Percentiles rank a stretch among this genome's conserved stretches.
phyloP scores from a whole-genome alignment of 352 stramenopile genomes.

The Phytophthora hybrid region DNA sequence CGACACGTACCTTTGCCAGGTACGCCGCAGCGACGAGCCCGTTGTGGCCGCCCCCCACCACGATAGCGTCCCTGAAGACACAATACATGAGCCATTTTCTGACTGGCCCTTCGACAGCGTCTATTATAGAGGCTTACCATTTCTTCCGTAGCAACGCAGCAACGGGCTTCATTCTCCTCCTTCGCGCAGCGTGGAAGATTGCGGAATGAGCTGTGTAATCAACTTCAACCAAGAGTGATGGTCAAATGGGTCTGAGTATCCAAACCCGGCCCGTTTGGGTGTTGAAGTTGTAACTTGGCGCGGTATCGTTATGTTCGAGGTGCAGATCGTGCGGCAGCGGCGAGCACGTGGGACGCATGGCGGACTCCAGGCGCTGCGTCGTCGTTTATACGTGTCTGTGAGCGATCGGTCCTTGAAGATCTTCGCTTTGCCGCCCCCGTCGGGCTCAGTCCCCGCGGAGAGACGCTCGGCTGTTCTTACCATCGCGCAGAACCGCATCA shows the following conservation, averaged over 20 bases:
- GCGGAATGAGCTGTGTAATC: conserved; percentile 25
- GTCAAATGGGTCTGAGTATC: conserved; percentile 1
- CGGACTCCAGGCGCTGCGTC: conserved; percentile 45
- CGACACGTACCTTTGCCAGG: conserved; percentile 72
- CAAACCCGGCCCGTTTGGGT: background rate
- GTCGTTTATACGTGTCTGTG: conserved; percentile 39
- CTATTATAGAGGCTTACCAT: conserved; percentile 38
- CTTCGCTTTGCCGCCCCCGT: background rate
- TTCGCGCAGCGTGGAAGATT: conserved; percentile 24
- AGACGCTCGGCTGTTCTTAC: conserved; percentile 14
- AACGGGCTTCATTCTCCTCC: conserved; percentile 28
- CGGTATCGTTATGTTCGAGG: conserved; percentile 32
- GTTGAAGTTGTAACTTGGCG: conserved; percentile 11
- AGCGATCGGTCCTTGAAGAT: conserved; percentile 31
- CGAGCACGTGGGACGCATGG: background rate
- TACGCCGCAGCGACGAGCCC: conserved; percentile 91
- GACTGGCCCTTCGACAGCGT: background rate
- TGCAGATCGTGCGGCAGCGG: conserved; percentile 48
- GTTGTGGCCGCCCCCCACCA: conserved; percentile 92
- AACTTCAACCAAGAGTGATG: conserved; percentile 38
- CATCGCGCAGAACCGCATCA: conserved; percentile 32
- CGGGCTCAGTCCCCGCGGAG: background rate
- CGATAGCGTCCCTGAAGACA: conserved; percentile 79
- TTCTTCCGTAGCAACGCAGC: conserved; percentile 46
- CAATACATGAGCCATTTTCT: conserved; percentile 1